Evolutionary conservation across 2,329 filamentous ascomycete species (phyloP).

Genomic region (Ophiognomonia clavigignenti-juglandacearum): DNA sequence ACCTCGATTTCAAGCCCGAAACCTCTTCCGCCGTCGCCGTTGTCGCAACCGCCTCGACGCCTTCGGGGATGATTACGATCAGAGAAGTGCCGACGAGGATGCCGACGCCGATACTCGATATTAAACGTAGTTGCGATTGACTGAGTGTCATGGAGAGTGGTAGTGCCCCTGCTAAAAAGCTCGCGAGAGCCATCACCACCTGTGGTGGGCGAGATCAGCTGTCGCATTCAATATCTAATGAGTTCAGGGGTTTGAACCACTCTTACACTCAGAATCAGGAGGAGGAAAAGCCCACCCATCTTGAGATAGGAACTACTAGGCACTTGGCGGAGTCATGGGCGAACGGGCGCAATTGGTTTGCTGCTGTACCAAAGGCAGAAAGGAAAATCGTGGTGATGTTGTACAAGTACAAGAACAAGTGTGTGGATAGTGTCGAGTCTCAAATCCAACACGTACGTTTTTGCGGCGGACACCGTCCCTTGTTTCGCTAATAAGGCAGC

Average conservation of each 20-base stretch:
- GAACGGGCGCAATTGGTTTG: not conserved
- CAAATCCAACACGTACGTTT: too few relatives aligned
- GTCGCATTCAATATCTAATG: not conserved
- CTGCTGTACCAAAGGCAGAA: too few relatives aligned
- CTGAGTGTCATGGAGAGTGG: conserved; percentile 86
- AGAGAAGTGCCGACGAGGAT: conserved; percentile 92
- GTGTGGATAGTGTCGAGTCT: too few relatives aligned
- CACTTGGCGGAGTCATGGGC: conserved; percentile 7
- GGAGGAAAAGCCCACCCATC: conserved; percentile 28
- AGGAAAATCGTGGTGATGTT: too few relatives aligned
- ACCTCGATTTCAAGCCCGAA: conserved; percentile 26
- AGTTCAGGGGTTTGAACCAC: conserved; percentile 21
- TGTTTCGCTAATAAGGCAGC: too few relatives aligned
- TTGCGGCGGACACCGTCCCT: too few relatives aligned
- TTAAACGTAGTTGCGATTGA: conserved; percentile 77
- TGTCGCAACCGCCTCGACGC: conserved; percentile 81
- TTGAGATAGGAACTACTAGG: conserved; percentile 6
- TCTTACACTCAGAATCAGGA: conserved; percentile 27
- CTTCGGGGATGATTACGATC: conserved; percentile 96
- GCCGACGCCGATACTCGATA: conserved; percentile 89
- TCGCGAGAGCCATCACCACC: conserved; percentile 42
- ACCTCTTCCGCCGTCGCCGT: conserved; percentile 34
- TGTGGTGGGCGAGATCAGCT: conserved; percentile 20
- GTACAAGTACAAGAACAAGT: too few relatives aligned
- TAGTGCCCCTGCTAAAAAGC: conserved; percentile 86